phyloP scores from a whole-genome alignment of 2,329 filamentous ascomycete species.

The Chrysoporthe cubensis region DNA sequence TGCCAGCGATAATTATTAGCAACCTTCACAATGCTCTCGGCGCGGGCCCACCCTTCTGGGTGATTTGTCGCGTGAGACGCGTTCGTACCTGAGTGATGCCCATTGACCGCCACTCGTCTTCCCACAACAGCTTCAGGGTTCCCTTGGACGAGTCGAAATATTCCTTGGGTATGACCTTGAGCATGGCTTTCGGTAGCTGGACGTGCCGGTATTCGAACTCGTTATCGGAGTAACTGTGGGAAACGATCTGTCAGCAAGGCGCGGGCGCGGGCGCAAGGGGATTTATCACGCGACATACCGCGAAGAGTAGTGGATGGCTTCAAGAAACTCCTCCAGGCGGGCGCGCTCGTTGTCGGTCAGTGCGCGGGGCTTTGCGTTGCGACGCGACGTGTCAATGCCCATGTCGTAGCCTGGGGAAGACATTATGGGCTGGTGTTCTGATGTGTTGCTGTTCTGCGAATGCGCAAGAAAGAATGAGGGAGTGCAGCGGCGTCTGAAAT shows the following conservation, averaged over 20 bases:
- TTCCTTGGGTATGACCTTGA: slow-evolving; percentile 93
- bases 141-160: slow-evolving; percentile 90
- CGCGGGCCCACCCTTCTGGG: slow-evolving; percentile 13
- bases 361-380: slow-evolving; percentile 83
- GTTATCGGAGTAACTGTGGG: slow-evolving; percentile 81
- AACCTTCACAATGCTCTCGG: slow-evolving; percentile 24
- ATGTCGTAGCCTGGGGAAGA: slow-evolving; percentile 36
- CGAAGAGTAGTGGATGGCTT: slow-evolving; percentile 93
- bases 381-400: slow-evolving; percentile 80
- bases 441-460: neutral
- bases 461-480: slow-evolving; percentile 3
- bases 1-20: slow-evolving; percentile 42
- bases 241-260: slow-evolving; percentile 29
- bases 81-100: slow-evolving; percentile 88
- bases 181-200: slow-evolving; percentile 96
- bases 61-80: slow-evolving; percentile 10
- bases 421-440: slow-evolving; percentile 31
- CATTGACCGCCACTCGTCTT: slow-evolving; percentile 96
- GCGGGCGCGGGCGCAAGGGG: neutral
- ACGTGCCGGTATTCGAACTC: slow-evolving; percentile 98
- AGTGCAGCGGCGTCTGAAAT: neutral
- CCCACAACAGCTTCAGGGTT: slow-evolving; percentile 94
- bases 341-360: slow-evolving; percentile 81
- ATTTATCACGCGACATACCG: slow-evolving; percentile 59
- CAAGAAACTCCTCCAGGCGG: slow-evolving; percentile 86